Evolutionary conservation across 1,284 basidiomycete species (phyloP).

Genomic region (Tylopilus orsonianus): DNA sequence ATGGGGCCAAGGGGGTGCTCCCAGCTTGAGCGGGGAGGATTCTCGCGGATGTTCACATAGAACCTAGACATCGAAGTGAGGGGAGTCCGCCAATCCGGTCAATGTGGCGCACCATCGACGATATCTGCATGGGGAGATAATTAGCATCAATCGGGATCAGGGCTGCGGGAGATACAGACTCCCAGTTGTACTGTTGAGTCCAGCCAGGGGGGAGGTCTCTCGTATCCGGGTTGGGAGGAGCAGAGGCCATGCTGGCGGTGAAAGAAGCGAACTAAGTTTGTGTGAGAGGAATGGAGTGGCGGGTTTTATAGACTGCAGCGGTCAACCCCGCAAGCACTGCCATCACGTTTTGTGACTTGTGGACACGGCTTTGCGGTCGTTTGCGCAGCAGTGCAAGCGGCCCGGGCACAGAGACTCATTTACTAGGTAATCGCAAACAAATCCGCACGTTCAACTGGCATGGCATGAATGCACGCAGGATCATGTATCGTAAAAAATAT

Average conservation of each 20-base stretch:
- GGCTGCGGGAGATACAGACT: constrained; percentile 44
- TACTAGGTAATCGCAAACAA: constrained; percentile 13
- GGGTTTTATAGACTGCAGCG: constrained; percentile 34
- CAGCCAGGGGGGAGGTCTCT: constrained; percentile 67
- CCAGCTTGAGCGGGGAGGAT: constrained; percentile 66
- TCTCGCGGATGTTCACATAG: constrained; percentile 63
- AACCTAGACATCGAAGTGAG: constrained; percentile 46
- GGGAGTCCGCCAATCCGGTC: not conserved
- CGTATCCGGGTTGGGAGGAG: constrained; percentile 60
- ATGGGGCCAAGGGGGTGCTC: constrained; percentile 58
- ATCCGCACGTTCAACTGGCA: constrained; percentile 2
- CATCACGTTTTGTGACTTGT: constrained; percentile 23
- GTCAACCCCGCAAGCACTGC: constrained; percentile 21
- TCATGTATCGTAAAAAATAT: constrained; percentile 32
- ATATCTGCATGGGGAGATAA: constrained; percentile 47
- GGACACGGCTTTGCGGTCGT: constrained; percentile 37
- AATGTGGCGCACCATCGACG: constrained; percentile 54
- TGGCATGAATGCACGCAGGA: constrained; percentile 7
- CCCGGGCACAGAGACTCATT: constrained; percentile 17
- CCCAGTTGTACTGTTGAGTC: constrained; percentile 65
- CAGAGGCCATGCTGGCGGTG: constrained; percentile 40
- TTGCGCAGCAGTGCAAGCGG: constrained; percentile 29
- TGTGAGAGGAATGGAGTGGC: constrained; percentile 7
- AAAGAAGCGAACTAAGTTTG: constrained; percentile 2
- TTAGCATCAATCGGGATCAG: constrained; percentile 20